Evolutionary conservation across 768 basidiomycete genomes (phyloP), one percentile per base, ranked within the genome.

Genomic region (Lactarius deliciosus): DNA sequence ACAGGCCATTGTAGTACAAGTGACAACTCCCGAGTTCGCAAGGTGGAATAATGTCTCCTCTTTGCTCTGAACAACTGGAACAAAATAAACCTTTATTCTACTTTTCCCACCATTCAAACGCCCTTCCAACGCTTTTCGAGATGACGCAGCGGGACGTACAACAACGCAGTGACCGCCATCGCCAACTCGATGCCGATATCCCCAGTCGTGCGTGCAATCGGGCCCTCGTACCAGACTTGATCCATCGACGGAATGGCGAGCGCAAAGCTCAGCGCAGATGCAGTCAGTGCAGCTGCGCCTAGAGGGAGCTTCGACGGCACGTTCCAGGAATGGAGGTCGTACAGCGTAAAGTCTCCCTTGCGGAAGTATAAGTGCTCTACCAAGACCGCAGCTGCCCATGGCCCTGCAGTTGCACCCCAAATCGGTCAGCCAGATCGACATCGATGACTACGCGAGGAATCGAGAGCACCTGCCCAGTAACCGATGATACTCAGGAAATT

Each of bases 101-200:
- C 22, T 3, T 25, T 15, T 64, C 22, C 34, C 57, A 50, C 20
- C 7, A 10, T 34, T 59, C 40, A 69, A 28, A 64, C 7, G 3
- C 61, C 66, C 20, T 38, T 63, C 41, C 45, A 66, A 20, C 63
- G 63, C 60, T 60, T 64, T 63, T 80, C 79, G 2, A 79, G 20
- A 45, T 43, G 67, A 30, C 90, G 78, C 40, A 90, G 78, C 2
- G 83, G 83, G 5, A 85, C 20, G 73, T 89, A 91, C 43, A 83
- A 69, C 43, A 83, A 20, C 15, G 74, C 77, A 0, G 83, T 80
- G 8, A 81, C 75, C 5, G 76, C 73, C 61, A 87, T 84, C 0
- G 87, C 87, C 18, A 86, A 75, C 65, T 89, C 80, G 45, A 92
- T 82, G 3, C 88, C 91, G 61, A 92, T 85, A 74, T 92, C 91